Percentiles rank a stretch among this genome's conserved stretches.
These are phyloP conservation scores for Penicillium nucicola DNA, from an alignment of 495 filamentous ascomycete species.

Conservation along the genomic window DNA sequence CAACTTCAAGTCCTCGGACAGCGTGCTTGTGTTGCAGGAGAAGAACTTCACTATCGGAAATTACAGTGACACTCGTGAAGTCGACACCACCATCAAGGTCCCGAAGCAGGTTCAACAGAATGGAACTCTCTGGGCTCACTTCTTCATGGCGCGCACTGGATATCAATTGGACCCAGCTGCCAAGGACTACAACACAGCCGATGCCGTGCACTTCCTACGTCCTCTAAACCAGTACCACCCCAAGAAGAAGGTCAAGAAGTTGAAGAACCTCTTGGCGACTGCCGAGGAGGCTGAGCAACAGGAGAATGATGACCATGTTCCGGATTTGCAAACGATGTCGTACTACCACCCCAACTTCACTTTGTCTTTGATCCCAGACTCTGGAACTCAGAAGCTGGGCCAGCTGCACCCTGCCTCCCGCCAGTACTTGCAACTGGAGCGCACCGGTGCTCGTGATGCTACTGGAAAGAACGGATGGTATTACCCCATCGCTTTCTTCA, in stretches of 20 bases:
- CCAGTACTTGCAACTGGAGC: slow-evolving; percentile 75
- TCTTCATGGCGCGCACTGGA: slow-evolving; percentile 78
- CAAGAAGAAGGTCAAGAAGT: slow-evolving; percentile 90
- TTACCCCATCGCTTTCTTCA: slow-evolving; percentile 87
- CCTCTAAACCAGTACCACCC: slow-evolving; percentile 84
- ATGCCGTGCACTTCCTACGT: slow-evolving; percentile 78
- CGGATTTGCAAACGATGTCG: slow-evolving; percentile 60
- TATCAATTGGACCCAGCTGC: slow-evolving; percentile 69
- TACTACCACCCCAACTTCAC: slow-evolving; percentile 98
- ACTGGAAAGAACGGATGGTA: slow-evolving; percentile 94
- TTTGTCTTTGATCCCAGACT: slow-evolving; percentile 79
- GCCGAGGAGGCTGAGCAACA: slow-evolving; percentile 48
- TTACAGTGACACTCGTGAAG: slow-evolving; percentile 72
- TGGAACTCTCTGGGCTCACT: slow-evolving; percentile 90
- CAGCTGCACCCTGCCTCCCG: slow-evolving; percentile 69
- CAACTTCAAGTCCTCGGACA: slow-evolving; percentile 56
- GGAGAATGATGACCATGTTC: slow-evolving; percentile 52
- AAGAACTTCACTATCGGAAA: slow-evolving; percentile 77
- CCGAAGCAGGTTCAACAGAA: slow-evolving; percentile 84
- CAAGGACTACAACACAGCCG: slow-evolving; percentile 64
- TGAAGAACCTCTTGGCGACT: slow-evolving; percentile 76
- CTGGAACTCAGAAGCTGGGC: slow-evolving; percentile 63
- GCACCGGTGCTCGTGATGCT: slow-evolving; percentile 67
- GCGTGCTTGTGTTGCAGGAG: slow-evolving; percentile 70
- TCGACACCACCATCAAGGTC: slow-evolving; percentile 73